phyloP scores from a whole-genome alignment of 2,329 filamentous ascomycete species.

The Penicillium sp. region DNA sequence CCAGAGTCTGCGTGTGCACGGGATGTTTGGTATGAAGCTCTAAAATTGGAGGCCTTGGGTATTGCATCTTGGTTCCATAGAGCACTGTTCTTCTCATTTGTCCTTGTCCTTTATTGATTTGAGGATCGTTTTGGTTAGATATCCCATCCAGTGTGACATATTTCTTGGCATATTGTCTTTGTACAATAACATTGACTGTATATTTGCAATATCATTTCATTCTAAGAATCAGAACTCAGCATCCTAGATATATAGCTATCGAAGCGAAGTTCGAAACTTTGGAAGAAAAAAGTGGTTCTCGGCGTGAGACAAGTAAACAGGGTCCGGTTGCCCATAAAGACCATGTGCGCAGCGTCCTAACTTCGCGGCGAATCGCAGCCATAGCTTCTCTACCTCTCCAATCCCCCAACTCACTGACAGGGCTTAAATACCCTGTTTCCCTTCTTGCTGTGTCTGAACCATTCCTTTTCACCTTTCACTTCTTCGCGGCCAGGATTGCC shows the following conservation, averaged over 20 bases:
- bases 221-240: too few species aligned
- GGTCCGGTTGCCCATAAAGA: slow-evolving; percentile 5
- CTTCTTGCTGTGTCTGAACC: background rate
- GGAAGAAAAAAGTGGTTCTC: background rate
- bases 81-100: slow-evolving; percentile 1
- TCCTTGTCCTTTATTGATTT: background rate
- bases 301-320: slow-evolving; percentile 1
- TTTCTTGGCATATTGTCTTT: slow-evolving; percentile 6
- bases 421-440: slow-evolving; percentile 2
- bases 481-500: slow-evolving; percentile 1
- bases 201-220: background rate
- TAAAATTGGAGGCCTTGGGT: slow-evolving; percentile 41
- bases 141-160: slow-evolving; percentile 19
- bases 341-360: slow-evolving; percentile 11
- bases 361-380: slow-evolving; percentile 11
- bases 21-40: slow-evolving; percentile 93
- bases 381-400: slow-evolving; percentile 5
- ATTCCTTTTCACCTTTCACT: background rate
- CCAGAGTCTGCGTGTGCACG: slow-evolving; percentile 80
- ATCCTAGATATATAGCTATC: too few species aligned
- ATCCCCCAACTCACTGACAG: slow-evolving; percentile 8
- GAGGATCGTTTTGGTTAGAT: slow-evolving; percentile 12
- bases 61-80: slow-evolving; percentile 1
- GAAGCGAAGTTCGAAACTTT: too few species aligned
- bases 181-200: background rate